phyloP scores from a whole-genome alignment of 2,329 filamentous ascomycete genomes.

The Paraconiothyrium brasiliense region DNA sequence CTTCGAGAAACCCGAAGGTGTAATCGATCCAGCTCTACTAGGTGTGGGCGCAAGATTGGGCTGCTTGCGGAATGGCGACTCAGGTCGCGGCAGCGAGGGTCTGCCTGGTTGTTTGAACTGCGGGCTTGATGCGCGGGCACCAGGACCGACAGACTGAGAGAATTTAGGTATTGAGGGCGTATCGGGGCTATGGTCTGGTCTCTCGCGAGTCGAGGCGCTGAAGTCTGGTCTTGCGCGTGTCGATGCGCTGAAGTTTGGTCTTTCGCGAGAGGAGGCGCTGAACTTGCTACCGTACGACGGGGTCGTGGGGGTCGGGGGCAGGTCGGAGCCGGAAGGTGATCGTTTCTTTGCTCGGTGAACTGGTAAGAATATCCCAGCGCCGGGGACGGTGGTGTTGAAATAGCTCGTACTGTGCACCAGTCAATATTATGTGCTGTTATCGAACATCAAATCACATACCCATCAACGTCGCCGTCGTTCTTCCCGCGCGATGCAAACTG shows the following conservation, averaged over 20 bases:
- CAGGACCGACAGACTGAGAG: constrained; percentile 85
- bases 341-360: constrained; percentile 80
- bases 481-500: constrained; percentile 88
- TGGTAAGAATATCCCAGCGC: constrained; percentile 93
- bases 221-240: constrained; percentile 55
- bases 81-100: constrained; percentile 83
- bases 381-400: constrained; percentile 79
- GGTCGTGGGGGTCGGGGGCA: constrained; percentile 75
- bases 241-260: constrained; percentile 51
- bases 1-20: constrained; percentile 64
- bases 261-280: constrained; percentile 66
- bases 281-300: constrained; percentile 63
- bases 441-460: constrained; percentile 64
- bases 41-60: constrained; percentile 54
- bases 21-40: constrained; percentile 63
- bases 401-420: constrained; percentile 65
- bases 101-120: constrained; percentile 73
- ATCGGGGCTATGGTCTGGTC: constrained; percentile 48
- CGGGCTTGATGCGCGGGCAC: constrained; percentile 73
- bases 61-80: constrained; percentile 80
- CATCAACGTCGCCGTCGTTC: constrained; percentile 95
- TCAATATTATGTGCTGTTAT: constrained; percentile 18
- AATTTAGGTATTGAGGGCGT: constrained; percentile 78
- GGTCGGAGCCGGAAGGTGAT: constrained; percentile 65
- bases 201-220: constrained; percentile 66